Conservation (phyloP, 2,329 filamentous ascomycete species). For the Colletotrichum sp. region DNA sequence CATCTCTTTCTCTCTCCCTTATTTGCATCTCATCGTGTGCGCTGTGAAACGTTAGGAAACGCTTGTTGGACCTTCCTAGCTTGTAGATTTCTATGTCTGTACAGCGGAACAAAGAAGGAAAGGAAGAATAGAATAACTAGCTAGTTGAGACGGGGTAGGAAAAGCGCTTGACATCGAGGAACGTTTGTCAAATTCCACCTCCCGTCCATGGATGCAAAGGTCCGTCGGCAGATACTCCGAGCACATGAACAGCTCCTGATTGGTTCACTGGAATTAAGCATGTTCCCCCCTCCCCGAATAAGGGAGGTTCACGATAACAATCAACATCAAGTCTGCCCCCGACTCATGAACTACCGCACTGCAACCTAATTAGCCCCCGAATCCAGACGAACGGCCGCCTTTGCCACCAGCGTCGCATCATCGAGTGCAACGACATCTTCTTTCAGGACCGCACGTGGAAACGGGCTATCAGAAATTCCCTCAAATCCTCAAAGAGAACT, state of each 20-base stretch:
- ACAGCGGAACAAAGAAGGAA: background rate
- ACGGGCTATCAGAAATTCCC: background rate
- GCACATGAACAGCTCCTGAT: background rate
- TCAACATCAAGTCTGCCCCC: background rate
- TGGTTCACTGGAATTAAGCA: background rate
- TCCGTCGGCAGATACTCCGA: background rate
- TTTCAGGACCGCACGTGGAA: background rate
- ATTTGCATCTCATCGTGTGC: background rate
- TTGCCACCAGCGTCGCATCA: background rate
- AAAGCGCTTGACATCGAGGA: background rate
- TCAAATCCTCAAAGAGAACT: background rate
- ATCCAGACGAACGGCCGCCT: background rate
- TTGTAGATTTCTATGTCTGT: background rate
- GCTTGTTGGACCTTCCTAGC: background rate
- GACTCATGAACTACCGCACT: background rate
- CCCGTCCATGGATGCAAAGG: background rate
- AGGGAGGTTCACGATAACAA: background rate
- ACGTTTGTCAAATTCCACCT: background rate
- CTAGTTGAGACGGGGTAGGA: background rate
- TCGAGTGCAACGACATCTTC: background rate
- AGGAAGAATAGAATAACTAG: fast-evolving
- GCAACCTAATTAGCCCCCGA: background rate
- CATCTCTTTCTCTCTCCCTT: background rate
- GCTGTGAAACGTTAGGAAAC: background rate
- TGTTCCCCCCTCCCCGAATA: background rate